These are phyloP conservation scores for Collybia nuda DNA, from an alignment of 768 basidiomycete genomes.

Conservation along the genomic window DNA sequence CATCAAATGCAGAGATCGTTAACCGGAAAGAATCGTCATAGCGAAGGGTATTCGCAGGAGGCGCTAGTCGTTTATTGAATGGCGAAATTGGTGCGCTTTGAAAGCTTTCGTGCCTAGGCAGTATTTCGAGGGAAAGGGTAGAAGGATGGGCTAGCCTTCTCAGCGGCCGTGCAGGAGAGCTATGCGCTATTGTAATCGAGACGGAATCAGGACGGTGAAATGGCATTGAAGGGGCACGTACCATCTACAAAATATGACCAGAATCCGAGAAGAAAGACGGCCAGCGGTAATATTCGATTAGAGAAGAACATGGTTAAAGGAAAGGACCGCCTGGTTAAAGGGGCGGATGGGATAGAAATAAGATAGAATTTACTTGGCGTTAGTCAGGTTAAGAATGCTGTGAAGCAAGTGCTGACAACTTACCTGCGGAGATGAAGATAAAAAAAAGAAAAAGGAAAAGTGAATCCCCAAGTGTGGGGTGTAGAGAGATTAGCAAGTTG, in stretches of 20 bases:
- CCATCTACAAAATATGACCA: constrained; percentile 31
- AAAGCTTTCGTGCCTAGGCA: constrained; percentile 41
- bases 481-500: no score
- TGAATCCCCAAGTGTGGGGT: no score
- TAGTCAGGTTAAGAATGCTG: constrained; percentile 12
- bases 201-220: constrained; percentile 4
- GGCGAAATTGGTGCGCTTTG: constrained; percentile 17
- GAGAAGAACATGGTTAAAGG: constrained; percentile 33
- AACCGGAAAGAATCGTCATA: constrained; percentile 74
- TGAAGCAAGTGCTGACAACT: constrained; percentile 5
- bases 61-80: constrained; percentile 31
- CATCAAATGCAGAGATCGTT: constrained; percentile 62
- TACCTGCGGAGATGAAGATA: constrained; percentile 13
- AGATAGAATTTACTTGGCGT: constrained; percentile 19
- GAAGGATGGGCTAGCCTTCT: constrained; percentile 50
- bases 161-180: constrained; percentile 44
- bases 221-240: constrained; percentile 16
- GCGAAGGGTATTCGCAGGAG: constrained; percentile 49
- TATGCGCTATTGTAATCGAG: constrained; percentile 37
- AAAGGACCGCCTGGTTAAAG: constrained; percentile 25
- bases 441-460: constrained; percentile 1
- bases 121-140: constrained; percentile 53
- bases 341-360: constrained; percentile 8
- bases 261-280: constrained; percentile 38
- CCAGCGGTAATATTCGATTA: constrained; percentile 39